Evolutionary conservation across 805 yeast species (phyloP).

Genomic region (Wickerhamomyces tratensis): DNA sequence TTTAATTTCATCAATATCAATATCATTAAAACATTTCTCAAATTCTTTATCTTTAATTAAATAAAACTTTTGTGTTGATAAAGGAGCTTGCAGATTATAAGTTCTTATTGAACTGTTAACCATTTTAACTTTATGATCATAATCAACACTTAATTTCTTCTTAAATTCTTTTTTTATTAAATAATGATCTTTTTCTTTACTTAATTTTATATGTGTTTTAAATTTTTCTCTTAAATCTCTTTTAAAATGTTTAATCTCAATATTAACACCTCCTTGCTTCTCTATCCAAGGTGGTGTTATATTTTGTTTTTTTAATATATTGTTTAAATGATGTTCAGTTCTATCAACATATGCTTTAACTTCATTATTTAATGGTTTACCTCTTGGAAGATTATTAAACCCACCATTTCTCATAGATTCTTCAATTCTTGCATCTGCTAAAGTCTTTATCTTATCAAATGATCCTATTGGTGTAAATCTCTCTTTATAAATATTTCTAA

Average conservation of each 20-base stretch:
- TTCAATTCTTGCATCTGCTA: slow-evolving; percentile 71
- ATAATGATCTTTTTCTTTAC: slow-evolving; percentile 4
- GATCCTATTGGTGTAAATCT: slow-evolving; percentile 35
- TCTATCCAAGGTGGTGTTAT: slow-evolving; percentile 89
- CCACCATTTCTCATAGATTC: slow-evolving; percentile 67
- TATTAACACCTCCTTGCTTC: slow-evolving; percentile 49
- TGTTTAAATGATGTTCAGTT: slow-evolving; percentile 72
- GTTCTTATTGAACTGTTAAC: slow-evolving; percentile 44
- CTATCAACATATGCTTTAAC: slow-evolving; percentile 50
- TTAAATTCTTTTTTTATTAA: slow-evolving; percentile 9
- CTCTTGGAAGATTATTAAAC: slow-evolving; percentile 55
- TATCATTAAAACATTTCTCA: slow-evolving; percentile 25
- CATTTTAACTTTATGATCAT: slow-evolving; percentile 22
- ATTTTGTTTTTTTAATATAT: slow-evolving; percentile 66
- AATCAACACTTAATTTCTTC: slow-evolving; percentile 11
- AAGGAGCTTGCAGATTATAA: slow-evolving; percentile 56
- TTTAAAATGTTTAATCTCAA: slow-evolving; percentile 39
- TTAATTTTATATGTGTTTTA: slow-evolving; percentile 15
- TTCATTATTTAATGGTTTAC: slow-evolving; percentile 40
- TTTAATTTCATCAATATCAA: slow-evolving; percentile 11
- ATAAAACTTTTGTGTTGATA: slow-evolving; percentile 48
- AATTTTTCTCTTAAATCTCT: slow-evolving; percentile 30
- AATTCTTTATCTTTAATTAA: slow-evolving; percentile 35
- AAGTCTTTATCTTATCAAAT: slow-evolving; percentile 38
- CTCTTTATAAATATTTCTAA: slow-evolving; percentile 54